phyloP scores from a whole-genome alignment of 805 yeast genomes.

The Candida dendrica region DNA sequence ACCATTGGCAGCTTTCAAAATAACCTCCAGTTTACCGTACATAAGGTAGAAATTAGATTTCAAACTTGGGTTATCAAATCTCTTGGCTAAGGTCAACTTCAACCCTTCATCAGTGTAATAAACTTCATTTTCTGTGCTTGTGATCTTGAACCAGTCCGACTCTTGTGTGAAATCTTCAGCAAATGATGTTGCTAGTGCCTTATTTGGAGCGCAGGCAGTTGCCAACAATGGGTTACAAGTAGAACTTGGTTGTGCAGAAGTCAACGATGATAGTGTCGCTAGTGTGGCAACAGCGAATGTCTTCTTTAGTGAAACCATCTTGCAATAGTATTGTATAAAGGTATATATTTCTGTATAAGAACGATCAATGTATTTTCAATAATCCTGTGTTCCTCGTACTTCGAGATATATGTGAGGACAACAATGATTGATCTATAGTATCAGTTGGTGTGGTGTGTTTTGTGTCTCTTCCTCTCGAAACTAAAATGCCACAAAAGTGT shows the following conservation, averaged over 20 bases:
- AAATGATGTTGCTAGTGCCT: constrained; percentile 56
- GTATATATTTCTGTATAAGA: no score
- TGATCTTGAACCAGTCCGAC: constrained; percentile 34
- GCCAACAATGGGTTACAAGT: constrained; percentile 39
- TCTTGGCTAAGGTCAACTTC: constrained; percentile 46
- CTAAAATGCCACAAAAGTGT: no score
- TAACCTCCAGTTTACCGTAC: constrained; percentile 81
- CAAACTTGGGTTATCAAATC: constrained; percentile 73
- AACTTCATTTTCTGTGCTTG: constrained; percentile 35
- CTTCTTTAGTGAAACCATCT: neutral
- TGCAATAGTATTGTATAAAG: no score
- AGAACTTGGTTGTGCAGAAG: constrained; percentile 10
- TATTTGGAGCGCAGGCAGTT: constrained; percentile 36
- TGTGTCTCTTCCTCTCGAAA: no score
- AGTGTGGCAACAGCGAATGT: neutral
- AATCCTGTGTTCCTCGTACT: no score
- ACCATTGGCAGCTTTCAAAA: constrained; percentile 68
- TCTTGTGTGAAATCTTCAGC: constrained; percentile 43
- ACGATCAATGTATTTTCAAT: no score
- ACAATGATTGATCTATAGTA: no score
- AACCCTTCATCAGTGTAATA: constrained; percentile 53
- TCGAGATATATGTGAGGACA: no score
- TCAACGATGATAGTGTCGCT: neutral
- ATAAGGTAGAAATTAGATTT: constrained; percentile 75
- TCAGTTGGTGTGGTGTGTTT: no score